Percentiles rank a stretch among this genome's conserved stretches.
phyloP scores from a whole-genome alignment of 768 basidiomycete species.

The Lentinula raphanica region DNA sequence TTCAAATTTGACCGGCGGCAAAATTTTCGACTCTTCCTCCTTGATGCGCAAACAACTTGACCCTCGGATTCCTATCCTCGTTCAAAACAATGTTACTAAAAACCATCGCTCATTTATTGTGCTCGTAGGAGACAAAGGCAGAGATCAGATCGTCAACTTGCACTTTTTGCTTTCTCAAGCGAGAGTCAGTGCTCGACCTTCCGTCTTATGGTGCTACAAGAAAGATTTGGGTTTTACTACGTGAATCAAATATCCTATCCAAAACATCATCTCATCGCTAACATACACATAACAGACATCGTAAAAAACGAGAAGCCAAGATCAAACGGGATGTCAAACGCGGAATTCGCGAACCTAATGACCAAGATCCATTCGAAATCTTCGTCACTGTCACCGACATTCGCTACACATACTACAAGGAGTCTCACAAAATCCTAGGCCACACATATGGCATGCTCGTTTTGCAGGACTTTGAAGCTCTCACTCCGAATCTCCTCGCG shows the following conservation, averaged over 20 bases:
- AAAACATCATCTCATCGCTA: neutral
- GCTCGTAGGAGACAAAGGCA: constrained; percentile 88
- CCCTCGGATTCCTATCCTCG: constrained; percentile 86
- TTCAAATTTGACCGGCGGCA: neutral
- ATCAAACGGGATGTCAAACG: constrained; percentile 95
- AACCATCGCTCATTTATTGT: constrained; percentile 95
- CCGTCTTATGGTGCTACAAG: constrained; percentile 98
- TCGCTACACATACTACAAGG: constrained; percentile 98
- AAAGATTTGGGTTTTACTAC: constrained; percentile 96
- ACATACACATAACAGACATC: constrained; percentile 60
- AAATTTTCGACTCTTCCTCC: constrained; percentile 32
- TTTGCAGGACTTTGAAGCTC: constrained; percentile 95
- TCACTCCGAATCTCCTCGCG: constrained; percentile 95
- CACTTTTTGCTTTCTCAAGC: constrained; percentile 94
- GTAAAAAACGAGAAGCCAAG: constrained; percentile 95
- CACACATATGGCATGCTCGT: constrained; percentile 98
- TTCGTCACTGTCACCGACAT: constrained; percentile 99
- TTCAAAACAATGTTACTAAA: constrained; percentile 88
- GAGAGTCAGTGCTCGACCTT: constrained; percentile 81
- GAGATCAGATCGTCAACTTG: constrained; percentile 95
- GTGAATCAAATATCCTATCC: constrained; percentile 35
- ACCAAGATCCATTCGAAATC: constrained; percentile 96
- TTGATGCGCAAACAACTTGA: constrained; percentile 88
- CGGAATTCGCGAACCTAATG: constrained; percentile 89
- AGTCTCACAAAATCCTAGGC: constrained; percentile 93